phyloP scores from a whole-genome alignment of 2,329 filamentous ascomycete species.

The Apiospora aurea region DNA sequence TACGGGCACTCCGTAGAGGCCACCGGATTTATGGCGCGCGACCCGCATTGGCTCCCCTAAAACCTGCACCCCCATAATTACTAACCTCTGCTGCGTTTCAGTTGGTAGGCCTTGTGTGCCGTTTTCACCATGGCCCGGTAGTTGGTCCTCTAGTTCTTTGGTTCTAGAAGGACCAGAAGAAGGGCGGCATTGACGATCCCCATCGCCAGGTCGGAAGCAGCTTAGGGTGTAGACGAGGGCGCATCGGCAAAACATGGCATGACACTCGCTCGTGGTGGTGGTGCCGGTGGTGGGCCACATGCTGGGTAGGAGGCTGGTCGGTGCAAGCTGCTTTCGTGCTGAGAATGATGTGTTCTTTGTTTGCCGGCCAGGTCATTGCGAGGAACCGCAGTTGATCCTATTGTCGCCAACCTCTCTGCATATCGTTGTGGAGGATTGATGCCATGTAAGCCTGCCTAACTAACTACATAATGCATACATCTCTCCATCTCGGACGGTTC shows the following conservation, averaged over 20 bases:
- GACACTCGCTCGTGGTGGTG: not conserved
- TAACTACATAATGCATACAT: not conserved
- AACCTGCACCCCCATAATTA: not conserved
- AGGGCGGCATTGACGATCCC: not conserved
- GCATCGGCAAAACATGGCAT: not conserved
- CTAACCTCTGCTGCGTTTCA: slow-evolving; percentile 12
- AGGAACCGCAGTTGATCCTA: not conserved
- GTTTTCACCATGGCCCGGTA: slow-evolving; percentile 12
- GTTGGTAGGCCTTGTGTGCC: slow-evolving; percentile 1
- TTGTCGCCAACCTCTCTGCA: not conserved
- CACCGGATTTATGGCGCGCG: slow-evolving; percentile 5
- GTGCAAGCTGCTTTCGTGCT: slow-evolving; percentile 13
- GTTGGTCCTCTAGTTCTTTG: slow-evolving; percentile 14
- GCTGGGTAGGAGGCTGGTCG: not conserved
- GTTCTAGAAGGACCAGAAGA: not conserved
- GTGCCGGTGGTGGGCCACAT: not conserved
- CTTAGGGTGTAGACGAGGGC: not conserved
- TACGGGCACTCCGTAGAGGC: not conserved
- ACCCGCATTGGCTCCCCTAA: slow-evolving; percentile 11
- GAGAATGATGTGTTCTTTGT: slow-evolving; percentile 1
- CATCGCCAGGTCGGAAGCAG: not conserved
- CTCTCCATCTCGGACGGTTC: not conserved
- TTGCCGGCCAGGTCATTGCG: not conserved
- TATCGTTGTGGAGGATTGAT: not conserved
- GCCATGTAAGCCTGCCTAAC: not conserved